Evolutionary conservation across 2,329 filamentous ascomycete species (phyloP), one percentile per base, ranked within the genome.

Genomic region (Neurospora sp.): DNA sequence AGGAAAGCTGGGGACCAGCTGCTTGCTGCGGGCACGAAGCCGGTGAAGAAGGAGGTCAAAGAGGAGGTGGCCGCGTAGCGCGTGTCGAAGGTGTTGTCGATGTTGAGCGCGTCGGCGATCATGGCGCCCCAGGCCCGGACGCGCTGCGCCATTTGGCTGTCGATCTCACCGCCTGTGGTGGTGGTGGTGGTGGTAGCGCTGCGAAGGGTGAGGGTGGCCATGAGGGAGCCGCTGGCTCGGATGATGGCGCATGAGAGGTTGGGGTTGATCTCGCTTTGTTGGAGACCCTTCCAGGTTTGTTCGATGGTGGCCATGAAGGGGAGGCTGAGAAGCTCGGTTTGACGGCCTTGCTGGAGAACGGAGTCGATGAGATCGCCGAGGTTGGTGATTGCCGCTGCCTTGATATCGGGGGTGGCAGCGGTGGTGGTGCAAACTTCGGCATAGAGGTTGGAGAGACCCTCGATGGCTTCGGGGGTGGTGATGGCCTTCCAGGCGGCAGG

Each of bases 21-120:
- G 73, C n/a, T 11, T 19, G 41, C 19, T 46, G 65, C 74, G 75
- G 57, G 77, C 68, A 74, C 70, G 67, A 74, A 43, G 71, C 52
- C 28, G 17, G 68, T 77, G 74, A 82, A 85, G 77, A 88, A 86
- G 15, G 84, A 85, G 43, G 76, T 77, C 15, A 92, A 81, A 1
- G 89, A 86, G 43, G 81, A 78, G 1, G 84, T 83, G 0, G 87
- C 88, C 0, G 90, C 86, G 74, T 87, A 82, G 67, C 91, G 87
- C 0, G 85, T 88, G 75, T 91, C 88, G 71, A 91, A 91, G 19
- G 87, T 85, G 19, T 75, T 74, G 65, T 75, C 71, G 28, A 75
- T 71, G 19, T 72, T 72, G 36, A 76, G 66, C 28, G 70, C 70
- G 36, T 74, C 71, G 39, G 68, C 69, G 6, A 76, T 71, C 72